Evolutionary conservation across 2,329 filamentous ascomycete genomes (phyloP).

Genomic region (Anthostomella pinea): DNA sequence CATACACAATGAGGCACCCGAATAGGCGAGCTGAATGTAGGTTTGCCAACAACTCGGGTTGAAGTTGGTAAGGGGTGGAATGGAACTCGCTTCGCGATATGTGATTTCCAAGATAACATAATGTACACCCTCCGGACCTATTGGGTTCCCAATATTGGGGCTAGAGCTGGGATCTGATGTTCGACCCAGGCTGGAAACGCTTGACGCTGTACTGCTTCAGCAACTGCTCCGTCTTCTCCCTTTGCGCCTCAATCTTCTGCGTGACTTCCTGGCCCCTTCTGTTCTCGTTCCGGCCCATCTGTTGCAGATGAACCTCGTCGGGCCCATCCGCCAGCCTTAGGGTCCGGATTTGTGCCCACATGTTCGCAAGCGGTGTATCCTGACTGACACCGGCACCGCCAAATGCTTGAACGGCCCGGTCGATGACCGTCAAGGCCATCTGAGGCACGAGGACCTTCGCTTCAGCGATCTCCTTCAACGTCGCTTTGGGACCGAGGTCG

Average conservation of each 20-base stretch:
- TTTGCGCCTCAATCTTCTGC: slow-evolving; percentile 62
- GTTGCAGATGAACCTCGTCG: slow-evolving; percentile 88
- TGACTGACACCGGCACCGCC: slow-evolving; percentile 89
- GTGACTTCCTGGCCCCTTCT: slow-evolving; percentile 61
- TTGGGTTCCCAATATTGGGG: slow-evolving; percentile 1
- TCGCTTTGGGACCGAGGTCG: slow-evolving; percentile 79
- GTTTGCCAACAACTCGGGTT: too few relatives aligned
- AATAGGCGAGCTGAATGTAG: too few relatives aligned
- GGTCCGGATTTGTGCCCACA: slow-evolving; percentile 80
- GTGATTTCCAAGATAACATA: slow-evolving; percentile 3
- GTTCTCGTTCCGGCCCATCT: slow-evolving; percentile 80
- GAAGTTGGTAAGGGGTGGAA: too few relatives aligned
- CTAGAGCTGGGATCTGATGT: slow-evolving; percentile 50
- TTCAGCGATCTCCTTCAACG: slow-evolving; percentile 89
- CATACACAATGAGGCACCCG: too few relatives aligned
- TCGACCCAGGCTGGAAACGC: slow-evolving; percentile 48
- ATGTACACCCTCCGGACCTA: slow-evolving; percentile 1
- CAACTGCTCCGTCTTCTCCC: slow-evolving; percentile 61
- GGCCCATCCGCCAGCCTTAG: slow-evolving; percentile 88
- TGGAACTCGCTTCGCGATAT: too few relatives aligned
- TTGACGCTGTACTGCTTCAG: slow-evolving; percentile 55
- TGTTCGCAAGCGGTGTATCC: slow-evolving; percentile 84
- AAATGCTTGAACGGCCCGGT: slow-evolving; percentile 90
- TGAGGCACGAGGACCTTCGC: slow-evolving; percentile 89
- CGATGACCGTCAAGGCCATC: slow-evolving; percentile 81